Base-by-base conservation (phyloP, 257 asterid genomes). In the Plectranthus barbatus region DNA sequence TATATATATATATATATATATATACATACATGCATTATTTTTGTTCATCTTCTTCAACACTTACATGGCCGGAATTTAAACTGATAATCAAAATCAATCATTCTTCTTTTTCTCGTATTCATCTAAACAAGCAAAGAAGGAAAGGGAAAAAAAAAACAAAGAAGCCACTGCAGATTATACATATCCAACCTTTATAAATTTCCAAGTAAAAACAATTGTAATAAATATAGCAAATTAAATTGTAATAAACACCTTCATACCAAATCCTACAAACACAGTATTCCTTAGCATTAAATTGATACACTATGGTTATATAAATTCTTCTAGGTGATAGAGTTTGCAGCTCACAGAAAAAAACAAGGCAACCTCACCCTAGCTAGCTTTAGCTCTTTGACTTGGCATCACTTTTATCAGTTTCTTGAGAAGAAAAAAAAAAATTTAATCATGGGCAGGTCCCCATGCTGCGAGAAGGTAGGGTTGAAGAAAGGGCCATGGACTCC, bases 401-500 rank as follows among this genome's bases (percentile, higher is more conserved):
- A 6, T 36, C 41, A 36, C 7, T 36, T 6, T 36, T n/a, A n/a
- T n/a, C n/a, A 36, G 1, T 9, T 36, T 36, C 10, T 8, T 0
- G 2, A 7, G 41, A 1, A 6, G 11, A 7, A 36, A 36, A 10
- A 36, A 36, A 26, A n/a, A n/a, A n/a, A n/a, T n/a, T n/a, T n/a
- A n/a, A 26, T 26, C 41, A 36, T 36, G 41, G 41, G 41, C 9
- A 36, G 41, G 11, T 36, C 41, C 41, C 41, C 41, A 36, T 36
- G 77, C 67, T 11, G 47, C 6, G 17, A 41, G 11, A 69, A 76
- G 14, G 55, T 41, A 59, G 86, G 70, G 71, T 20, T 81, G 55
- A 81, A 76, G 74, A 81, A 81, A 65, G 86, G 86, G 61, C 86
- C 86, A 5, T 81, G 86, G 86, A 78, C 78, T 29, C 59, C 78